Evolutionary conservation across 345 rosid genomes (phyloP), one percentile per base, ranked within the genome.

Genomic region (Eucalyptus pumila): DNA sequence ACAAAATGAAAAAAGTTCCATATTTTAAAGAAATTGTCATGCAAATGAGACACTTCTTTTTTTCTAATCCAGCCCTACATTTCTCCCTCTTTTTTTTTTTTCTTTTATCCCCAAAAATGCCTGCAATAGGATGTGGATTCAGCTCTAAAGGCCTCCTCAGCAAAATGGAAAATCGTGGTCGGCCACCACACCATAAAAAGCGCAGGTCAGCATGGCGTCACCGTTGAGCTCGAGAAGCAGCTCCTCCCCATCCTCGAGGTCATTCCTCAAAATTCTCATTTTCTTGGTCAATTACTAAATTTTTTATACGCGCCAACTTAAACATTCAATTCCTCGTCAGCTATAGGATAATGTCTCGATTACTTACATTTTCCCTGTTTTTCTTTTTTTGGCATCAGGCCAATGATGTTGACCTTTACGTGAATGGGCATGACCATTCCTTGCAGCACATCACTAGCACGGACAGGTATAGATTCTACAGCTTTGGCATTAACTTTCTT

Each of bases 361-460:
- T n/a, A 26, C 65, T 80, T 0, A 80, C 1, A 27, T 16, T 24
- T 27, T 16, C 27, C 30, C 58, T 4, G 0, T 12, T 9, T 26
- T n/a, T 11, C 0, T 24, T 56, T 56, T 37, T 37, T 9, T 14
- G 27, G 24, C 5, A 56, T 72, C 47, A 96, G 97, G 95, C 89
- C 65, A 93, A 94, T 67, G 87, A 91, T 80, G 98, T 96, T 23
- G 96, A 97, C 89, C 87, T 96, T 32, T 97, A 96, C 81, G 89
- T 97, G 40, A 97, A 97, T 32, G 98, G 98, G 60, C 98, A 96
- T 83, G 99, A 97, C 88, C 97, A 97, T 88, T 97, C 98, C 94
- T 90, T 97, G 94, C 89, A 97, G 86, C 98, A 94, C 56, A 96
- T 96, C 16, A 92, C 94, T 54, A 94, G 96, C 93, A 88, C 47